These are phyloP conservation scores for Fraxinus xanthoxyloides DNA, from an alignment of 305 asterid genomes.

Conservation along the genomic window DNA sequence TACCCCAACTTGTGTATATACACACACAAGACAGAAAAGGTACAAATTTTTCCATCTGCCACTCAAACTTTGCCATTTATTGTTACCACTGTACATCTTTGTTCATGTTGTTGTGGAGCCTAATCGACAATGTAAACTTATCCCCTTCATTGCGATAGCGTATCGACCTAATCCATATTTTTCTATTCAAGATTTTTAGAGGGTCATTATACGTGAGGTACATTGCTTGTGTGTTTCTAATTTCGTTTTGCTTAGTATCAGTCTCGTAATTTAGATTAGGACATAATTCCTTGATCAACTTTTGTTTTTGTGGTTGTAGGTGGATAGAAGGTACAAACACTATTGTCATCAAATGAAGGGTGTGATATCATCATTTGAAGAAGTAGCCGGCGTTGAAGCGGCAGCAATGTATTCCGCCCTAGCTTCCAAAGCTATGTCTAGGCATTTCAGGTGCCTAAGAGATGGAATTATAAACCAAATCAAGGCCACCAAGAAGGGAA, in stretches of 20 bases:
- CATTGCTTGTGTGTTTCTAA: not conserved
- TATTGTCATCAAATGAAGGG: conserved; percentile 80
- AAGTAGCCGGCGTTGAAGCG: conserved; percentile 70
- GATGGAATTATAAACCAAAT: conserved; percentile 65
- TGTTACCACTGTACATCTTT: not conserved
- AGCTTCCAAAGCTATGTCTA: conserved; percentile 80
- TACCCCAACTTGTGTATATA: not conserved
- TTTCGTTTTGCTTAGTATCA: not conserved
- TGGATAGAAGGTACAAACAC: conserved; percentile 83
- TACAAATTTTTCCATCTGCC: not conserved
- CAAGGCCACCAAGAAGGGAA: conserved; percentile 58
- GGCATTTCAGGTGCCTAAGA: conserved; percentile 70
- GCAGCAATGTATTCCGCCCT: conserved; percentile 59
- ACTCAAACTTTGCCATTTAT: not conserved
- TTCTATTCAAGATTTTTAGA: not conserved
- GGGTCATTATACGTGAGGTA: not conserved
- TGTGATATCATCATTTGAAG: conserved; percentile 71
- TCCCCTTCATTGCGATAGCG: not conserved
- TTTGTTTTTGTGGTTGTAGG: conserved; percentile 30
- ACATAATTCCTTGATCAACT: not conserved
- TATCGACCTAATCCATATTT: not conserved
- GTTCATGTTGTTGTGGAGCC: not conserved
- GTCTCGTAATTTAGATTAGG: not conserved
- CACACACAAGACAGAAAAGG: not conserved
- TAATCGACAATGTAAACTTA: not conserved